Evolutionary conservation across 441 rosid species (phyloP), one percentile per base, ranked within the genome.

Genomic region (Raphanus hybrid): DNA sequence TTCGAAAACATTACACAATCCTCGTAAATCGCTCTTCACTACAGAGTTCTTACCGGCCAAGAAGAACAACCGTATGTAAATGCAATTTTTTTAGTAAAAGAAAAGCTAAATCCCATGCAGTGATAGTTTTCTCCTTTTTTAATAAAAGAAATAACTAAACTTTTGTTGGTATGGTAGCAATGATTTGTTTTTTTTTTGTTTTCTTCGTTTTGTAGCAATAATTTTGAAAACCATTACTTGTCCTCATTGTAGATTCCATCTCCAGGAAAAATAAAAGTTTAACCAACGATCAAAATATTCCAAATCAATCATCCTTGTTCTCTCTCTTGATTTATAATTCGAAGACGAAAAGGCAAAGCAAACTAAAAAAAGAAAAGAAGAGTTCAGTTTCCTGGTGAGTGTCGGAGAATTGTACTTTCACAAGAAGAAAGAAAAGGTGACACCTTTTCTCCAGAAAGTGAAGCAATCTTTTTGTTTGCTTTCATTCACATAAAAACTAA

Each of bases 161-260:
- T 14, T 55, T 68, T 27, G 6, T 60, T 15, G 59, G 39, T 60
- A 54, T 60, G 39, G 69, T 8, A 58, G 68, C 63, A 78, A 50
- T 62, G 50, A 45, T 62, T 18, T 71, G 27, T 50, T 29, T 45
- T 64, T 64, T 58, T 32, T 12, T 26, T 12, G 50, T 67, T 32
- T 5, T 32, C 32, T 54, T 6, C 48, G 37, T 69, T 23, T 61
- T 57, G 55, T 6, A 54, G 26, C 64, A 65, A 74, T 54, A 37
- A 55, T 55, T 65, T 61, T 61, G 11, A 71, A 54, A 73, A 62
- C 29, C 50, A 26, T 10, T 32, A 6, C 29, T 27, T 80, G 79
- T 75, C 73, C 7, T 70, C 54, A 64, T 50, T 45, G 76, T 70
- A 75, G 76, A 71, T 75, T 80, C 73, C 73, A 75, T 64, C 4